These are phyloP conservation scores for Xerocomellus intermedius DNA, from an alignment of 768 basidiomycete genomes.

Conservation along the genomic window DNA sequence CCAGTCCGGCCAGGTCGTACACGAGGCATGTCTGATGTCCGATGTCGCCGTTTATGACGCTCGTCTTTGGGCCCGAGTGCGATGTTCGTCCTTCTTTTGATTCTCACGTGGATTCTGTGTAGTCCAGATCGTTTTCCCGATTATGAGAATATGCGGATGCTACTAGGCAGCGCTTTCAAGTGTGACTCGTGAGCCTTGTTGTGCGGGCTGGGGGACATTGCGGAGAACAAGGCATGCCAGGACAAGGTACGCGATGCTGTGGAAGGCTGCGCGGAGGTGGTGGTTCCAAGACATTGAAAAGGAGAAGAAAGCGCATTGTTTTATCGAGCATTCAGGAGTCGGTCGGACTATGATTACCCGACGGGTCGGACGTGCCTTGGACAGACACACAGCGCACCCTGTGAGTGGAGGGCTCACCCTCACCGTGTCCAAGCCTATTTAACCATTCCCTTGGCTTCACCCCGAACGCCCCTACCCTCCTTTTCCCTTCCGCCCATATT, in stretches of 20 bases:
- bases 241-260: constrained; percentile 16
- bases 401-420: not conserved
- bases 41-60: not conserved
- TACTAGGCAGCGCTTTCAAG: not conserved
- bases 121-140: constrained; percentile 8
- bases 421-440: not conserved
- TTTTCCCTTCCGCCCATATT: not conserved
- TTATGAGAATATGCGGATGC: constrained; percentile 9
- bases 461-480: not conserved
- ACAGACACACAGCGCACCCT: not conserved
- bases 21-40: not conserved
- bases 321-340: not conserved
- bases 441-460: not conserved
- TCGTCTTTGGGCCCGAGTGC: not conserved
- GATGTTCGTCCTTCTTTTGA: not conserved
- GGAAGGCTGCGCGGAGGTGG: not conserved
- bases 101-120: constrained; percentile 17
- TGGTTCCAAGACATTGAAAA: not conserved
- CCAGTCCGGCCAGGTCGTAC: not conserved
- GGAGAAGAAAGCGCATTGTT: not conserved
- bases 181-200: constrained; percentile 1
- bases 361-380: constrained; percentile 17
- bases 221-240: not conserved
- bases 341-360: no score
- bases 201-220: not conserved